A percentile compares a stretch with the other conserved stretches of the same genome.
Conservation (phyloP, 2,329 filamentous ascomycete species). For the Nigrospora sphaerica region DNA sequence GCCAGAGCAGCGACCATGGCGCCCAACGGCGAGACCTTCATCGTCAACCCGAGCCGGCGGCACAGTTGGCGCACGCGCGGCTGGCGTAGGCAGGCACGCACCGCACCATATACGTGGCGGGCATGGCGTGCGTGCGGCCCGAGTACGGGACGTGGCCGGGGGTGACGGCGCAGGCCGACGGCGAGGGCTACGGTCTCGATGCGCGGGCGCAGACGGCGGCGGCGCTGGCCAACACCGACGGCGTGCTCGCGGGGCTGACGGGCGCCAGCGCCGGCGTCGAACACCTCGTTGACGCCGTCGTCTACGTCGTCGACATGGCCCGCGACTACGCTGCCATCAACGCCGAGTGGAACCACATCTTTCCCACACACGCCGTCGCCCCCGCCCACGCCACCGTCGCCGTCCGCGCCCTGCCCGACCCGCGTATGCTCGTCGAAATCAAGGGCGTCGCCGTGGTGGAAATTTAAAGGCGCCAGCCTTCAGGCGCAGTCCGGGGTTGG, state of each 20-base stretch:
- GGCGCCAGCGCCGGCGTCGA: constrained; percentile 25
- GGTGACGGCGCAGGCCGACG: constrained; percentile 26
- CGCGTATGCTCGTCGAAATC: constrained; percentile 23
- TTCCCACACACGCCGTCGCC: constrained; percentile 23
- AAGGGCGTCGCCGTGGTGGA: constrained; percentile 21
- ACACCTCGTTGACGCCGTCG: constrained; percentile 30
- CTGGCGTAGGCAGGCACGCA: constrained; percentile 10
- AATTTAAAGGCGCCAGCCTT: constrained; percentile 5
- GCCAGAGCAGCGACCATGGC: no score
- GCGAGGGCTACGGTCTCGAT: constrained; percentile 23
- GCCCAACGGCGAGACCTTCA: no score
- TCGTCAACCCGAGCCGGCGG: no score
- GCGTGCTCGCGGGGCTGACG: constrained; percentile 27
- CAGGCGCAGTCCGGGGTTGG: no score
- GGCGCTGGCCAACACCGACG: constrained; percentile 27
- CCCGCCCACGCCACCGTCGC: constrained; percentile 27
- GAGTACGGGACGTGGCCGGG: constrained; percentile 25
- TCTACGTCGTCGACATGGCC: constrained; percentile 34
- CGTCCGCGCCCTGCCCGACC: constrained; percentile 22
- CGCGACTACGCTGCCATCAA: constrained; percentile 35
- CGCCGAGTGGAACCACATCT: constrained; percentile 38
- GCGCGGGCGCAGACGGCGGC: constrained; percentile 29
- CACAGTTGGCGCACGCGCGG: no score
- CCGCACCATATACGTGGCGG: constrained; percentile 31
- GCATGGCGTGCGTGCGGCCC: constrained; percentile 24